Percentiles rank a stretch among this genome's conserved stretches.
Conservation (phyloP, 257 asterid genomes). For the Scutellaria minor region DNA sequence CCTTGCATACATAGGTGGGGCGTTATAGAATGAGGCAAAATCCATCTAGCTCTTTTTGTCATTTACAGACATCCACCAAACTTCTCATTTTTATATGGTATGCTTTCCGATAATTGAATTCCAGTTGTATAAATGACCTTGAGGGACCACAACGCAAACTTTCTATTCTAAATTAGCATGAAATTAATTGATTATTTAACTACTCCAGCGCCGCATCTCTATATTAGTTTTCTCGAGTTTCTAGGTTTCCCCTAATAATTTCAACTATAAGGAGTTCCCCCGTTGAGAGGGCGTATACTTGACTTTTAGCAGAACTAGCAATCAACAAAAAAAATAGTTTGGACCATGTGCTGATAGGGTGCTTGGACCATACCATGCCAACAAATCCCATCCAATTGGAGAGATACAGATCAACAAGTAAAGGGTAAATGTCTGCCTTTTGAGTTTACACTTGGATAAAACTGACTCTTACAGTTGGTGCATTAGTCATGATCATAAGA, state of each 20-base stretch:
- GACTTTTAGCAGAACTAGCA: neutral
- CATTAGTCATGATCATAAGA: neutral
- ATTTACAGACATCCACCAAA: constrained; percentile 36
- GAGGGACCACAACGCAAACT: constrained; percentile 45
- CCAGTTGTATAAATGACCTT: constrained; percentile 39
- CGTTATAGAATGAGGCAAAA: constrained; percentile 33
- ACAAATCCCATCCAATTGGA: neutral
- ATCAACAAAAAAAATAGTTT: neutral
- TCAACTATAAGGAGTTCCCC: neutral
- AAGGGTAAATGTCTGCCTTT: constrained; percentile 20
- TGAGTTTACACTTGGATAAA: constrained; percentile 3
- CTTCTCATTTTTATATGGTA: constrained; percentile 26
- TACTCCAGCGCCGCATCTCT: constrained; percentile 27
- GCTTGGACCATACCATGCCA: constrained; percentile 18
- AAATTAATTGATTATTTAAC: constrained; percentile 32
- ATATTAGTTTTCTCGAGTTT: constrained; percentile 4
- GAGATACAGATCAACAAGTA: constrained; percentile 20
- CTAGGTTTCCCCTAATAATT: neutral
- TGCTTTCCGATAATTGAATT: constrained; percentile 33
- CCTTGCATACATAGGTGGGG: constrained; percentile 35
- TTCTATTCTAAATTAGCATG: constrained; percentile 21
- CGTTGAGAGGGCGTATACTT: neutral
- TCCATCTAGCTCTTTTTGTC: constrained; percentile 27
- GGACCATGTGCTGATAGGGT: neutral
- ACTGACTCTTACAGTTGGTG: neutral